Evolutionary conservation across 1,284 basidiomycete species (phyloP).

Genomic region (Trichosporon ovoides): DNA sequence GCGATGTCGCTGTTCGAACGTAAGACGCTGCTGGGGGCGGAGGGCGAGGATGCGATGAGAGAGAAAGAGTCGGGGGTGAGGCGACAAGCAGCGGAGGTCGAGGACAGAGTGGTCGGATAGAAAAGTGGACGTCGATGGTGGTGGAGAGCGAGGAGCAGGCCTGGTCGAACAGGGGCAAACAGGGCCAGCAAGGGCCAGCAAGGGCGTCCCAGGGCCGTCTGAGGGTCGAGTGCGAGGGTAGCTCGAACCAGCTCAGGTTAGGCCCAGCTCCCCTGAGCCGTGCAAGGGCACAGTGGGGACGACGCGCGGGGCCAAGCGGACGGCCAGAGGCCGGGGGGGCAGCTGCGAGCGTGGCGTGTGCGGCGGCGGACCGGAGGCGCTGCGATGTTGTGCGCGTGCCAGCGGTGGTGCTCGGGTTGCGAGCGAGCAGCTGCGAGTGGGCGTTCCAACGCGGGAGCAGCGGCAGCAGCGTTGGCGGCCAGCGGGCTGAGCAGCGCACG

Average conservation of each 20-base stretch:
- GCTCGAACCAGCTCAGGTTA: slow-evolving; percentile 4
- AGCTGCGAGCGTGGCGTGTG: not conserved
- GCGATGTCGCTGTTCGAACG: not conserved
- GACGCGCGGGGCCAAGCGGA: not conserved
- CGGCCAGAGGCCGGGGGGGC: not conserved
- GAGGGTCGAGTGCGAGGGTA: not conserved
- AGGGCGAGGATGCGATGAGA: not conserved
- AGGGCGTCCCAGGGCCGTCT: not conserved
- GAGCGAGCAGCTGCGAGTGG: no score
- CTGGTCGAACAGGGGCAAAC: not conserved
- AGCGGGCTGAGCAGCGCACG: no score
- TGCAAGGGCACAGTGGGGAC: not conserved
- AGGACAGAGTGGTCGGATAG: slow-evolving; percentile 1
- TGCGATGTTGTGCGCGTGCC: not conserved
- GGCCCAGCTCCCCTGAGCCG: not conserved
- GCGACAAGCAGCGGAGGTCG: not conserved
- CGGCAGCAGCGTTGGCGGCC: no score
- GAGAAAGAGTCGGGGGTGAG: not conserved
- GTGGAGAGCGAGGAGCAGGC: not conserved
- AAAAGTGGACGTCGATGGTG: slow-evolving; percentile 4
- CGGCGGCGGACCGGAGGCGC: not conserved
- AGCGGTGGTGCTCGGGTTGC: no score
- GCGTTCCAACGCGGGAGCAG: no score
- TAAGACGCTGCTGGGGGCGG: not conserved
- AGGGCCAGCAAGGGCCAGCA: not conserved